Evolutionary conservation across 306 rosid genomes (phyloP).

Genomic region (Quillaja saponaria): DNA sequence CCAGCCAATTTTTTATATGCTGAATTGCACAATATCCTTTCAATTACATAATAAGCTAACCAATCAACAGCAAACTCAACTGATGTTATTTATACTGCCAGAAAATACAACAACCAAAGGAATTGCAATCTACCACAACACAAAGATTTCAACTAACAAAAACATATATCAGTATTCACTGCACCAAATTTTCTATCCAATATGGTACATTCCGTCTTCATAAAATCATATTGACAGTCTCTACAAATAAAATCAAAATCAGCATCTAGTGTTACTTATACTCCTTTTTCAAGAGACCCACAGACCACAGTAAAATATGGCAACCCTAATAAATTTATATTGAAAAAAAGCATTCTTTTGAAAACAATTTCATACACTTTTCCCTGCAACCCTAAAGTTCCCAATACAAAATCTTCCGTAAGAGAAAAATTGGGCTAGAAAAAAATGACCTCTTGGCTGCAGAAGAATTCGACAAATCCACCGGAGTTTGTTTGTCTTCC

Average conservation of each 20-base stretch:
- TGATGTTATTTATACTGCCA: background rate
- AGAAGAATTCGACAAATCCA: constrained; percentile 44
- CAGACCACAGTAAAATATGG: no score
- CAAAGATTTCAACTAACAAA: background rate
- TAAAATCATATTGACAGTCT: no score
- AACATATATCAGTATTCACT: background rate
- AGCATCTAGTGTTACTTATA: no score
- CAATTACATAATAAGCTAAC: background rate
- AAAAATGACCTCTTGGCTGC: constrained; percentile 67
- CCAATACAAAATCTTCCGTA: no score
- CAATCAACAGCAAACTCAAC: no score
- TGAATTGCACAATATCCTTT: background rate
- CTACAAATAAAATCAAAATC: no score
- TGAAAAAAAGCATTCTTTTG: no score
- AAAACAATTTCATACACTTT: background rate
- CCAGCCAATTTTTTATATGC: background rate
- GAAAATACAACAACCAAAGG: background rate
- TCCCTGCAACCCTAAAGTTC: background rate
- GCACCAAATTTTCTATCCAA: background rate
- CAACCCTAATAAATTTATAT: no score
- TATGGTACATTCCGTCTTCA: no score
- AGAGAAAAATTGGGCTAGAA: no score
- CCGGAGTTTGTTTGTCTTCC: constrained; percentile 42
- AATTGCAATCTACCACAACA: no score
- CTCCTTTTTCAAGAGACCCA: no score